phyloP scores from a whole-genome alignment of 495 filamentous ascomycete genomes.

The Hypoxylon lienhwacheense region DNA sequence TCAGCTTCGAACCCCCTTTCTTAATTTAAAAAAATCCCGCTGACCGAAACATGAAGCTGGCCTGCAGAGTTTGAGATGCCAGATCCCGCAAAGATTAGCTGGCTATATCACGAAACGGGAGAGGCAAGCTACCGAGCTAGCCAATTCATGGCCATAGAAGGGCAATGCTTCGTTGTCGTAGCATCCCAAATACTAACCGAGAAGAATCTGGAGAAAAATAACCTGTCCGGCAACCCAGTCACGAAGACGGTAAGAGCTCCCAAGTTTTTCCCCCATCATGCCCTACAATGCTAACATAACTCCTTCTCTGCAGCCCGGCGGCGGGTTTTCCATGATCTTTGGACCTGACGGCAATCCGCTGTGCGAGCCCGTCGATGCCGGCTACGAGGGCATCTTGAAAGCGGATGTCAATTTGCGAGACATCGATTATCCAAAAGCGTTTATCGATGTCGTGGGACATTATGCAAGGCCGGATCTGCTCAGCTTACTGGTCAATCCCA shows the following conservation, averaged over 20 bases:
- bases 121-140: constrained; percentile 42
- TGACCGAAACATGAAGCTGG: constrained; percentile 27
- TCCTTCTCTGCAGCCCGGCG: constrained; percentile 42
- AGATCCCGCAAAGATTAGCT: constrained; percentile 38
- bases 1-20: constrained; percentile 46
- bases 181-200: constrained; percentile 50
- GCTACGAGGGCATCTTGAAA: constrained; percentile 49
- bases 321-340: constrained; percentile 55
- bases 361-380: constrained; percentile 40
- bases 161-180: constrained; percentile 55
- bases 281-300: constrained; percentile 30
- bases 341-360: constrained; percentile 57
- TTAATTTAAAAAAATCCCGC: constrained; percentile 6
- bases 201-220: constrained; percentile 41
- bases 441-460: constrained; percentile 54
- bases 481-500: constrained; percentile 51
- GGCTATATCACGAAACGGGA: constrained; percentile 41
- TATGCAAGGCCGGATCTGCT: constrained; percentile 60
- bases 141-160: constrained; percentile 55
- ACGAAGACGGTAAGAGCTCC: constrained; percentile 39
- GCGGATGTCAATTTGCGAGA: constrained; percentile 50
- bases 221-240: constrained; percentile 39
- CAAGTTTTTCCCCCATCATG: neutral
- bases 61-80: constrained; percentile 42
- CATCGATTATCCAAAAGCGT: constrained; percentile 44